These are phyloP conservation scores for Cadophora luteo-olivacea DNA, from an alignment of 2,329 filamentous ascomycete species.

Conservation along the genomic window DNA sequence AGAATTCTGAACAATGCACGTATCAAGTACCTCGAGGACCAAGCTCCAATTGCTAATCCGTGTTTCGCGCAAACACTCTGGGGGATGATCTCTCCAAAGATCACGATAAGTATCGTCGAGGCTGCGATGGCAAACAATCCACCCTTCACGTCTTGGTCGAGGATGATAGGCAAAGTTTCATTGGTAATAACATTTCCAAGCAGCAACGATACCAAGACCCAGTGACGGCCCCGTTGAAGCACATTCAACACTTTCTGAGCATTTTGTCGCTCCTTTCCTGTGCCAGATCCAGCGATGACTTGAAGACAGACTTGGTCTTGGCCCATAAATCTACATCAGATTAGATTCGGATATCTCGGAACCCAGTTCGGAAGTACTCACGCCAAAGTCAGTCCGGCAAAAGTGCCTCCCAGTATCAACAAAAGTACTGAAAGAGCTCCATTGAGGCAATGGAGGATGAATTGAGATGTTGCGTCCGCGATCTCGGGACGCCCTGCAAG, in stretches of 20 bases:
- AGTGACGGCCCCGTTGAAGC: slow-evolving; percentile 88
- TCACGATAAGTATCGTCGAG: slow-evolving; percentile 60
- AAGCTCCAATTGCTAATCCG: slow-evolving; percentile 89
- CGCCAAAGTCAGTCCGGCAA: slow-evolving; percentile 90
- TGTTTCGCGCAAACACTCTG: slow-evolving; percentile 95
- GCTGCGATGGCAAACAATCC: slow-evolving; percentile 65
- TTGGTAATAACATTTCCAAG: slow-evolving; percentile 97
- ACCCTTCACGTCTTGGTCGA: slow-evolving; percentile 89
- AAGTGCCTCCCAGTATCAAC: slow-evolving; percentile 78
- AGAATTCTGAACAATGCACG: background rate
- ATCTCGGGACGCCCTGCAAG: slow-evolving; percentile 15
- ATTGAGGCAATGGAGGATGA: slow-evolving; percentile 24
- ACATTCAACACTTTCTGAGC: slow-evolving; percentile 80
- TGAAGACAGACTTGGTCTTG: slow-evolving; percentile 95
- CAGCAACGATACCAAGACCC: slow-evolving; percentile 92
- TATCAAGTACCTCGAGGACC: slow-evolving; percentile 42
- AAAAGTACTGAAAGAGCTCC: slow-evolving; percentile 28
- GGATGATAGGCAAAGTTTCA: slow-evolving; percentile 89
- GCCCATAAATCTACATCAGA: slow-evolving; percentile 44
- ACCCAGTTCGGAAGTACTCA: slow-evolving; percentile 49
- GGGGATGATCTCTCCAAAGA: slow-evolving; percentile 94
- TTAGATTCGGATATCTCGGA: background rate
- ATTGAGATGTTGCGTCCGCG: slow-evolving; percentile 20
- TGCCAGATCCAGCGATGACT: slow-evolving; percentile 83
- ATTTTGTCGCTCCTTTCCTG: slow-evolving; percentile 80